These are phyloP conservation scores for Hordeum marinum DNA, from an alignment of 176 grass and related monocot genomes.

Conservation along the genomic window DNA sequence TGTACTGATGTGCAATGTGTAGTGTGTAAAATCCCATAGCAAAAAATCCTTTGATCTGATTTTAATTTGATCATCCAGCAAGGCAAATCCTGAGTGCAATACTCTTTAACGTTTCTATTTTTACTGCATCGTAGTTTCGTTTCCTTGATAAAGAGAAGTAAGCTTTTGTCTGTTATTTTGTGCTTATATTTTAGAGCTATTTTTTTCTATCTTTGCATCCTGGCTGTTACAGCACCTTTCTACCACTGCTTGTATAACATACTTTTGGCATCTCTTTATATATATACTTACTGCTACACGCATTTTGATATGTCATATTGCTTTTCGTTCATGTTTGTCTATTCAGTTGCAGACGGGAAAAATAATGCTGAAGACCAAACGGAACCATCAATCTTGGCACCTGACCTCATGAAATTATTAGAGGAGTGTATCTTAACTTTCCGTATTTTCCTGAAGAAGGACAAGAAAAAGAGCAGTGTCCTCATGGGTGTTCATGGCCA, in stretches of 20 bases:
- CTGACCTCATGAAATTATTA: constrained; percentile 73
- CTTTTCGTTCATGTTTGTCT: background rate
- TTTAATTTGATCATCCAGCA: background rate
- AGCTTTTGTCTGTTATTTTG: background rate
- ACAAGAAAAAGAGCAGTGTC: constrained; percentile 74
- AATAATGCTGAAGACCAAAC: constrained; percentile 41
- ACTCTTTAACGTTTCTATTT: background rate
- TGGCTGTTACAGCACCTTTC: background rate
- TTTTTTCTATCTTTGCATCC: background rate
- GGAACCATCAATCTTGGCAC: constrained; percentile 49
- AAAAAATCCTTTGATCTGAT: constrained; percentile 19
- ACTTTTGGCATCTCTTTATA: background rate
- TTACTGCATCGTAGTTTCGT: background rate
- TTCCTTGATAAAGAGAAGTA: background rate
- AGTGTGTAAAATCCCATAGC: background rate
- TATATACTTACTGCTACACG: background rate
- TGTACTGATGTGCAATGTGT: background rate
- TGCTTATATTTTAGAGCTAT: background rate
- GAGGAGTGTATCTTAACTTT: constrained; percentile 94
- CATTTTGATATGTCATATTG: background rate
- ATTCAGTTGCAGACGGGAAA: constrained; percentile 52
- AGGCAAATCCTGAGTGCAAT: background rate
- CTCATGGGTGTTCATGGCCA: constrained; percentile 51
- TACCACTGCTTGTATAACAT: constrained; percentile 1
- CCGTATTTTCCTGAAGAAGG: constrained; percentile 77